phyloP scores from a whole-genome alignment of 179 eudicot genomes.

The Amaranthus tricolor region DNA sequence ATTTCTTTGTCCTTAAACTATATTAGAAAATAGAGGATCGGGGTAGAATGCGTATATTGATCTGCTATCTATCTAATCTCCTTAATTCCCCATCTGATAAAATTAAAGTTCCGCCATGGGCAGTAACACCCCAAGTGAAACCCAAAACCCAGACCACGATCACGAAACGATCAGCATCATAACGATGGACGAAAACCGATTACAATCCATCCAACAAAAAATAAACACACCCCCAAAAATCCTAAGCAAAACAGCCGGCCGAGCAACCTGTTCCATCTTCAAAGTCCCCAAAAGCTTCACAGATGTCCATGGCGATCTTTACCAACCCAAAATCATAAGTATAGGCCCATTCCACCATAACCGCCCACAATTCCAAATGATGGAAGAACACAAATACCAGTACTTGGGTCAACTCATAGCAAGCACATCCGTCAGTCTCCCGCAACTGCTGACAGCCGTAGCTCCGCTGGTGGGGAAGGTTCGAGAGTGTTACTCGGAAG shows the following conservation, averaged over 20 bases:
- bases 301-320: slow-evolving; percentile 45
- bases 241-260: slow-evolving; percentile 58
- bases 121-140: neutral
- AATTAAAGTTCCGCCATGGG: slow-evolving; percentile 6
- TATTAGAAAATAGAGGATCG: too few relatives aligned
- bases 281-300: slow-evolving; percentile 58
- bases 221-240: slow-evolving; percentile 44
- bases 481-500: slow-evolving; percentile 62
- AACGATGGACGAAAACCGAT: slow-evolving; percentile 32
- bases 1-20: too few relatives aligned
- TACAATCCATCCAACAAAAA: slow-evolving; percentile 35
- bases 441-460: slow-evolving; percentile 37
- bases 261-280: slow-evolving; percentile 63
- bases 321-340: slow-evolving; percentile 56
- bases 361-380: slow-evolving; percentile 44
- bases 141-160: slow-evolving; percentile 1
- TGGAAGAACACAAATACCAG: slow-evolving; percentile 73
- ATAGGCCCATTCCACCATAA: slow-evolving; percentile 73
- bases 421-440: slow-evolving; percentile 37
- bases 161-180: slow-evolving; percentile 23
- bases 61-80: too few relatives aligned
- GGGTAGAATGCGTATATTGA: too few relatives aligned
- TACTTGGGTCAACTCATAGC: slow-evolving; percentile 45
- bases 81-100: too few relatives aligned
- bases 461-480: slow-evolving; percentile 42